Evolutionary conservation across 2,329 filamentous ascomycete species (phyloP), one percentile per base, ranked within the genome.

Genomic region (Colletotrichum filicis): DNA sequence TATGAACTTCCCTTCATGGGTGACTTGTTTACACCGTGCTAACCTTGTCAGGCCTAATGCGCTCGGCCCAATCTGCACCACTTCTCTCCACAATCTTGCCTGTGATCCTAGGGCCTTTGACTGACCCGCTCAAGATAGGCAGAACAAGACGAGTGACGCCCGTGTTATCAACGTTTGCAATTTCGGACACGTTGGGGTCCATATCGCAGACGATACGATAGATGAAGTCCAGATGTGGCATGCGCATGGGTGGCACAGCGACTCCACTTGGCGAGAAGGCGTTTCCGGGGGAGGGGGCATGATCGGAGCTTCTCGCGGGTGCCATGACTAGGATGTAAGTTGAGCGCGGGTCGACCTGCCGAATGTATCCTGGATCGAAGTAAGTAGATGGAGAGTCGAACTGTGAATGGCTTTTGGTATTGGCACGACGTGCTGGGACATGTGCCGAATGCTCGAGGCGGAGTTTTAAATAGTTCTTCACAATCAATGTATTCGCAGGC

Each of bases 191-290:
- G 8, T 42, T 42, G 7, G 65, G 66, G 22, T 75, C 68, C 75
- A 77, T 77, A 8, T 76, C 63, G 30, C 73, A 74, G 19, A 77
- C 75, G 58, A 76, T 77, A 24, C 74, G 74, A 37, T 77, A 77
- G 58, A 77, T 71, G 57, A 77, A 76, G 14, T 77, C 68, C 1
- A 77, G 62, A 46, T 77, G 73, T 32, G 76, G 75, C 71, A 71
- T 68, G 19, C 74, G 73, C 76, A 77, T 76, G 22, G 74, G 70
- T 11, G 73, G 74, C 28, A 73, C 55, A 30, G n/a, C 56, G n/a
- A 68, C 56, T 9, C 75, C 72, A 35, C 70, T 66, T 7, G 75
- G 69, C 1, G 74, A 71, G 61, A 75, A 75, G 1, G n/a, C 37
- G 55, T 75, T 76, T 12, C 75, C 71, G 14, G 74, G 69, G 35